These are phyloP conservation scores for Aspergillus sp. DNA, from an alignment of 2,329 filamentous ascomycete genomes.

Conservation along the genomic window DNA sequence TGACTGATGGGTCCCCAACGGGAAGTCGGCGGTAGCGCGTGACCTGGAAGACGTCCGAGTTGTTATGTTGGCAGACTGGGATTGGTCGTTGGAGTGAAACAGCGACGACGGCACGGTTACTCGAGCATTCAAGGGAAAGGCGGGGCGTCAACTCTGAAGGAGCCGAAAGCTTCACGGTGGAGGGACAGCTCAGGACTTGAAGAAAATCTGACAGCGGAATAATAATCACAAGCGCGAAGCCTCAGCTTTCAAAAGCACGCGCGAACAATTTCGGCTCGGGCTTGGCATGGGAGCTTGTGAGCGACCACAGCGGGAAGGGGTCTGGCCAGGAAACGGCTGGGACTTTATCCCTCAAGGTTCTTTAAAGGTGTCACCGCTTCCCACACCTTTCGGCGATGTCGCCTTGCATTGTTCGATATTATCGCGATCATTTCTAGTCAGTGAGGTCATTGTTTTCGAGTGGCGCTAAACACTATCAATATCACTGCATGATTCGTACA, in stretches of 20 bases:
- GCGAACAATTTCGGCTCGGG: constrained; percentile 14
- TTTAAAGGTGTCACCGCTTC: background rate
- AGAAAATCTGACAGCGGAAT: constrained; percentile 14
- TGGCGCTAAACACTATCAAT: constrained; percentile 14
- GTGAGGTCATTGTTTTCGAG: constrained; percentile 19
- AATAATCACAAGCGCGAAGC: constrained; percentile 12
- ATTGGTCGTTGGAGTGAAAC: background rate
- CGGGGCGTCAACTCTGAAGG: background rate
- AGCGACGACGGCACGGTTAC: background rate
- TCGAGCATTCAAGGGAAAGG: constrained; percentile 8
- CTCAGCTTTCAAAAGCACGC: constrained; percentile 11
- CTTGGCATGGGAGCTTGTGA: constrained; percentile 11
- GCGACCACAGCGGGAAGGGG: background rate
- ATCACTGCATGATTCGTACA: background rate
- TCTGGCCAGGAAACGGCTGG: background rate
- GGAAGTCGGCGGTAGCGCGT: constrained; percentile 6
- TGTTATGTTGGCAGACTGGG: constrained; percentile 13
- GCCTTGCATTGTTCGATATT: constrained; percentile 3
- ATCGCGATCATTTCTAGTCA: background rate
- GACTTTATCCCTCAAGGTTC: background rate
- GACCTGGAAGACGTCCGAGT: background rate
- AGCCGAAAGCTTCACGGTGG: background rate
- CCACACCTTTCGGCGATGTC: background rate
- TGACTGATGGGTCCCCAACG: constrained; percentile 23
- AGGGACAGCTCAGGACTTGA: background rate